These are phyloP conservation scores for Oropetium thomaeum DNA, from an alignment of 176 grass and related monocot genomes.

Conservation along the genomic window DNA sequence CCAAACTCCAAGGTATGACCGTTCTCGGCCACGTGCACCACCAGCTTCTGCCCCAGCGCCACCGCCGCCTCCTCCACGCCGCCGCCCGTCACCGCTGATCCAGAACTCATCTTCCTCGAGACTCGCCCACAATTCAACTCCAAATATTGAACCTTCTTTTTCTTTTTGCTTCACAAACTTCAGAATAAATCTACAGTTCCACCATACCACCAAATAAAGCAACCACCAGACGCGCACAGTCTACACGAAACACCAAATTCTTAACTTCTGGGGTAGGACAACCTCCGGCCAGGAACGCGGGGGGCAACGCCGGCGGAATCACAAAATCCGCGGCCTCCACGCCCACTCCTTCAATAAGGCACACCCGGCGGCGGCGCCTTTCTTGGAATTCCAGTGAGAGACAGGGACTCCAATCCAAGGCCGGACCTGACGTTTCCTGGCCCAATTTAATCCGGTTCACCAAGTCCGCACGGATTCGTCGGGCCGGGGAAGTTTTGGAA, in stretches of 20 bases:
- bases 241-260: constrained; percentile 18
- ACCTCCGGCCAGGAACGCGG: background rate
- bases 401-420: background rate
- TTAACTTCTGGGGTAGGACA: constrained; percentile 1
- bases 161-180: constrained; percentile 8
- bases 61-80: constrained; percentile 40
- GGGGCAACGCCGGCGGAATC: background rate
- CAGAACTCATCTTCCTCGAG: constrained; percentile 72
- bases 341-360: background rate
- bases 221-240: constrained; percentile 21
- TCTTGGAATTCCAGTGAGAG: constrained; percentile 33
- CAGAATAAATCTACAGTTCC: constrained; percentile 39
- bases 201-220: constrained; percentile 35
- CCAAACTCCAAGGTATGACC: constrained; percentile 86
- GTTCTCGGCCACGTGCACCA: constrained; percentile 89
- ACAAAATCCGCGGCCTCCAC: background rate
- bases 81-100: constrained; percentile 64
- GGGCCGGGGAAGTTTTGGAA: constrained; percentile 16
- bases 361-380: constrained; percentile 22
- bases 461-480: constrained; percentile 42
- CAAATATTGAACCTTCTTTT: background rate
- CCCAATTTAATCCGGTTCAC: constrained; percentile 42
- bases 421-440: constrained; percentile 17
- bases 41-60: constrained; percentile 64
- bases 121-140: constrained; percentile 9